Evolutionary conservation across 2,329 filamentous ascomycete genomes (phyloP).

Genomic region (Hymenoscyphus fructigenus): DNA sequence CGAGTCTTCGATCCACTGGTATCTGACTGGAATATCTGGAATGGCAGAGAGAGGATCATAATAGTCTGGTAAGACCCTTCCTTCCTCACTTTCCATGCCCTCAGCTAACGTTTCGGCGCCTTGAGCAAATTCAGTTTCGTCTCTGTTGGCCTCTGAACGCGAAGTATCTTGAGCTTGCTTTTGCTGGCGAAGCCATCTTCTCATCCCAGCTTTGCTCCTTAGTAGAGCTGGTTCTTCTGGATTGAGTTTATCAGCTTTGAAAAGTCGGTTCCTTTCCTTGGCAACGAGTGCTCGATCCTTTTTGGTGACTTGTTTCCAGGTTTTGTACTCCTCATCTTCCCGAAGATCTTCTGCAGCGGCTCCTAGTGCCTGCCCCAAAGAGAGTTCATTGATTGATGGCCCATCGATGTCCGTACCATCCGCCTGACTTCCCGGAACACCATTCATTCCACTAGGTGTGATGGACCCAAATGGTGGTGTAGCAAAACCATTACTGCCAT

Average conservation of each 20-base stretch:
- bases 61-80: conserved; percentile 86
- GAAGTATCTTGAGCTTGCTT: conserved; percentile 61
- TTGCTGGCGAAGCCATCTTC: conserved; percentile 78
- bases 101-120: conserved; percentile 80
- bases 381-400: conserved; percentile 65
- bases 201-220: conserved; percentile 83
- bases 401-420: conserved; percentile 89
- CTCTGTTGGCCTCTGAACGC: conserved; percentile 43
- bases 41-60: conserved; percentile 86
- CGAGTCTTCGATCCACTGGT: conserved; percentile 86
- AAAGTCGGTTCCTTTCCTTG: conserved; percentile 81
- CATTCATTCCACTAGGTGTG: conserved; percentile 73
- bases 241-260: conserved; percentile 82
- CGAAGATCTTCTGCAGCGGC: conserved; percentile 73
- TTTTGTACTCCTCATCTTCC: conserved; percentile 92
- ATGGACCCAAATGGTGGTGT: conserved; percentile 76
- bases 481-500: conserved; percentile 81
- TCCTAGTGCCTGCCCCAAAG: conserved; percentile 61
- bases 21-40: conserved; percentile 74
- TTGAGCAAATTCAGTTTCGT: conserved; percentile 48
- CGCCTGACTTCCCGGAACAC: conserved; percentile 68
- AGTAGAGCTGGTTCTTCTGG: conserved; percentile 83
- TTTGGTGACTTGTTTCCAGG: conserved; percentile 99
- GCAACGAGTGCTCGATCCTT: conserved; percentile 86
- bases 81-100: conserved; percentile 82